Percentiles rank a stretch among this genome's conserved stretches.
phyloP scores from a whole-genome alignment of 495 filamentous ascomycete genomes.

The Aspergillus baeticus region DNA sequence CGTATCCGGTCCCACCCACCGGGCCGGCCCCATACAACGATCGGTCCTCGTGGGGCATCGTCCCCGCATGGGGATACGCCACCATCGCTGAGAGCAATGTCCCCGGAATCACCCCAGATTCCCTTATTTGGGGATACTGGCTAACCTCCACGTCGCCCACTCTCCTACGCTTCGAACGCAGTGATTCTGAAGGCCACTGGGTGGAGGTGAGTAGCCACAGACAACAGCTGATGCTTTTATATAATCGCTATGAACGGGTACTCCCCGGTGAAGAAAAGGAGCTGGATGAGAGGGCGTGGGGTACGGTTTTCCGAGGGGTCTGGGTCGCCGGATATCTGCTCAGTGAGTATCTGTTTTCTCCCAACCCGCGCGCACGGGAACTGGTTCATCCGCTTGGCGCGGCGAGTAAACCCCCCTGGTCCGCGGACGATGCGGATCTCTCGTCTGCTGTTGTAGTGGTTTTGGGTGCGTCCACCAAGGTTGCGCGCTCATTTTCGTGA shows the following conservation, averaged over 20 bases:
- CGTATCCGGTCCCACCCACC: no score
- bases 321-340: conserved; percentile 51
- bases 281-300: conserved; percentile 32
- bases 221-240: conserved; percentile 42
- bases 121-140: no score
- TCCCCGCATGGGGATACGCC: no score
- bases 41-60: no score
- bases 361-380: conserved; percentile 5
- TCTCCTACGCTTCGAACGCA: conserved; percentile 20
- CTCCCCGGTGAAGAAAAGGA: conserved; percentile 24
- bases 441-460: conserved; percentile 36
- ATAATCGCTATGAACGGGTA: conserved; percentile 54
- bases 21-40: no score
- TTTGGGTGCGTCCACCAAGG: conserved; percentile 51
- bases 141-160: conserved; percentile 26
- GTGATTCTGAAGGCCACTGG: no score
- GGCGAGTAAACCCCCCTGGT: conserved; percentile 30
- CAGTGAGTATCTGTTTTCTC: conserved; percentile 45
- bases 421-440: conserved; percentile 44
- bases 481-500: conserved; percentile 42
- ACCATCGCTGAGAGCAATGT: no score
- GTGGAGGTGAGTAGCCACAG: conserved; percentile 43
- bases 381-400: conserved; percentile 38
- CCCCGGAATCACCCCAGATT: no score
- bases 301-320: conserved; percentile 37